Percentiles rank a stretch among this genome's conserved stretches.
Evolutionary conservation across 108 stramenopile genomes (phyloP).

Genomic region (Nitzschia inconspicua): DNA sequence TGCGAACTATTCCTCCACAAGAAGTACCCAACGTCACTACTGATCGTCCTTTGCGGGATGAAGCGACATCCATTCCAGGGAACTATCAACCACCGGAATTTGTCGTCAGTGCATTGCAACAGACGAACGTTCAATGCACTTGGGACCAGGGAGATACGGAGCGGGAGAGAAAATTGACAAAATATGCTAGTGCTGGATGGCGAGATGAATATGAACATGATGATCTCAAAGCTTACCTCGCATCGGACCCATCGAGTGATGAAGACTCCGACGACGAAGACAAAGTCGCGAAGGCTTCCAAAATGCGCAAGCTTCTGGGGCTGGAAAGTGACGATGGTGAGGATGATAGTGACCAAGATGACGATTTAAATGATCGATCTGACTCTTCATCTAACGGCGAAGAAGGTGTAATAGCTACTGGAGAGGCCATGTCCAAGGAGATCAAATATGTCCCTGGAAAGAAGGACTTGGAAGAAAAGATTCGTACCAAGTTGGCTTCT

Average conservation of each 20-base stretch:
- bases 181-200: slow-evolving; percentile 72
- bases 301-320: slow-evolving; percentile 52
- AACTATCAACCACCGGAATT: slow-evolving; percentile 92
- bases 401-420: too few species aligned
- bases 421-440: slow-evolving; percentile 43
- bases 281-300: slow-evolving; percentile 27
- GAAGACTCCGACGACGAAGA: slow-evolving; percentile 40
- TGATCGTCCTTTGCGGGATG: slow-evolving; percentile 72
- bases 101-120: slow-evolving; percentile 84
- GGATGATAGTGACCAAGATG: slow-evolving; percentile 15
- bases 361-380: slow-evolving; percentile 23
- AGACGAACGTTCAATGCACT: slow-evolving; percentile 90
- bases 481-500: slow-evolving; percentile 57
- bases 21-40: slow-evolving; percentile 54
- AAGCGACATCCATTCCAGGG: slow-evolving; percentile 63
- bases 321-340: slow-evolving; percentile 44
- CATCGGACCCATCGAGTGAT: slow-evolving; percentile 77
- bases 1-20: slow-evolving; percentile 81
- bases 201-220: slow-evolving; percentile 72
- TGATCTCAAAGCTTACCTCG: slow-evolving; percentile 88
- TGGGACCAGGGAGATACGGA: slow-evolving; percentile 96
- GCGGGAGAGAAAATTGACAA: slow-evolving; percentile 78
- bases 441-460: slow-evolving; percentile 66
- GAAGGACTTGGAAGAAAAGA: slow-evolving; percentile 63
- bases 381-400: slow-evolving; percentile 14